Evolutionary conservation across 2,329 filamentous ascomycete genomes (phyloP).

Genomic region (Boeremia lycopersici): DNA sequence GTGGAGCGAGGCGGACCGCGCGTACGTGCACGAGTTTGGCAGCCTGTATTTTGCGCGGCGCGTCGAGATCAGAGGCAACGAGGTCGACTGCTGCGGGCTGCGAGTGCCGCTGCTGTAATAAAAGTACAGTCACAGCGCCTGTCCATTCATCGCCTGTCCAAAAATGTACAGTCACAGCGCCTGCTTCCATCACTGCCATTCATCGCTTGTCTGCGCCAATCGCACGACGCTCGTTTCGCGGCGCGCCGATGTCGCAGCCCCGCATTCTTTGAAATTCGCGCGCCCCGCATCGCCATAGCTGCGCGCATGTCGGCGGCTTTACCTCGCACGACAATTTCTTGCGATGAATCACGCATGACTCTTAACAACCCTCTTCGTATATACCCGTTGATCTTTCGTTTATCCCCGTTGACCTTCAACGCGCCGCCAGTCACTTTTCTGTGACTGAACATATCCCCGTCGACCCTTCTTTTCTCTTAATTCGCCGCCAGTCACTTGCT

Average conservation of each 20-base stretch:
- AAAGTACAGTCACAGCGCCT: too few relatives aligned
- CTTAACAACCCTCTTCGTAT: neutral
- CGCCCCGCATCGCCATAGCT: slow-evolving; percentile 18
- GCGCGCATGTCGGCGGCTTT: slow-evolving; percentile 12
- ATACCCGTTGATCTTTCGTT: neutral
- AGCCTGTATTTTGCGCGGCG: slow-evolving; percentile 69
- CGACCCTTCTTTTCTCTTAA: too few relatives aligned
- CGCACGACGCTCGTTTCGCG: too few relatives aligned
- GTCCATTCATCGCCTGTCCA: too few relatives aligned
- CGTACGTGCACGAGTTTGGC: slow-evolving; percentile 68
- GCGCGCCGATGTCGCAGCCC: slow-evolving; percentile 8
- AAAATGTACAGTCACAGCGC: too few relatives aligned
- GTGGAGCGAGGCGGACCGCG: slow-evolving; percentile 74
- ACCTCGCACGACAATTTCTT: slow-evolving; percentile 14
- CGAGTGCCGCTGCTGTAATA: slow-evolving; percentile 58
- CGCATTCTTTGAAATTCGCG: slow-evolving; percentile 12
- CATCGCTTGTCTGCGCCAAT: too few relatives aligned
- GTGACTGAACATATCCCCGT: too few relatives aligned
- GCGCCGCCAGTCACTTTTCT: slow-evolving; percentile 4
- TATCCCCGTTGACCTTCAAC: slow-evolving; percentile 5
- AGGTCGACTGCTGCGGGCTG: slow-evolving; percentile 76
- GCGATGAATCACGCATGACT: slow-evolving; percentile 16
- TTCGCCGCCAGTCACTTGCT: too few relatives aligned
- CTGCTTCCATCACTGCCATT: too few relatives aligned
- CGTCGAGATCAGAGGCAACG: slow-evolving; percentile 69